Conservation (phyloP, 2,329 filamentous ascomycete species). For the Ophiostoma perfectum region DNA sequence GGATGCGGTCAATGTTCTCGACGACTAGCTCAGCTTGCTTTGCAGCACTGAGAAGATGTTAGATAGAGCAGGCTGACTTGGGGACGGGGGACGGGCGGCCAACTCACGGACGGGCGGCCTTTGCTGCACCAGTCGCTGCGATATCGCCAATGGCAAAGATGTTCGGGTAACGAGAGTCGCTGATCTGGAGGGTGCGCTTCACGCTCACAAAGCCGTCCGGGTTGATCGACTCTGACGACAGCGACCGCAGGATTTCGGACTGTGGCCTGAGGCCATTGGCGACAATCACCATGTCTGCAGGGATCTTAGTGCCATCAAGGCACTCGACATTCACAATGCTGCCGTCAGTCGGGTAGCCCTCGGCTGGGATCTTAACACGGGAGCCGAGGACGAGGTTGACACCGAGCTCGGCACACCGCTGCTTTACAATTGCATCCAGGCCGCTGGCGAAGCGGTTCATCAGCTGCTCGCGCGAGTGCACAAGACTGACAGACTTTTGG, state of each 20-base stretch:
- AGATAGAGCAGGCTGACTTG: neutral
- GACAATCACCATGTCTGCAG: conserved; percentile 20
- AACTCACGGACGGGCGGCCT: conserved; percentile 27
- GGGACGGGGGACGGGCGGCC: neutral
- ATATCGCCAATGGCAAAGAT: conserved; percentile 63
- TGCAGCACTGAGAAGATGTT: conserved; percentile 2
- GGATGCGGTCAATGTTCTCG: conserved; percentile 23
- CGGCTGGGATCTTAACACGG: conserved; percentile 16
- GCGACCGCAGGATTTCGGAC: conserved; percentile 19
- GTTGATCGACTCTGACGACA: conserved; percentile 19
- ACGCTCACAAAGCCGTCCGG: conserved; percentile 22
- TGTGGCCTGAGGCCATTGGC: conserved; percentile 22
- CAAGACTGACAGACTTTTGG: conserved; percentile 50
- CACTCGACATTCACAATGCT: conserved; percentile 10
- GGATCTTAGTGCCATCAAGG: conserved; percentile 19
- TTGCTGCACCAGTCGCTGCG: conserved; percentile 45
- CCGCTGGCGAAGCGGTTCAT: conserved; percentile 31
- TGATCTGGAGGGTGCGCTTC: conserved; percentile 22
- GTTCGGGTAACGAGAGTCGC: conserved; percentile 32
- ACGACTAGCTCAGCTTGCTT: conserved; percentile 22
- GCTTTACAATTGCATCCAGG: conserved; percentile 21
- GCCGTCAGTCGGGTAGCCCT: conserved; percentile 10
- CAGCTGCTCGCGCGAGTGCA: conserved; percentile 50
- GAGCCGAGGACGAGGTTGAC: conserved; percentile 20
- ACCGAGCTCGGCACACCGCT: conserved; percentile 22